Conservation (phyloP, 768 basidiomycete genomes). For the Suillus sp. region DNA sequence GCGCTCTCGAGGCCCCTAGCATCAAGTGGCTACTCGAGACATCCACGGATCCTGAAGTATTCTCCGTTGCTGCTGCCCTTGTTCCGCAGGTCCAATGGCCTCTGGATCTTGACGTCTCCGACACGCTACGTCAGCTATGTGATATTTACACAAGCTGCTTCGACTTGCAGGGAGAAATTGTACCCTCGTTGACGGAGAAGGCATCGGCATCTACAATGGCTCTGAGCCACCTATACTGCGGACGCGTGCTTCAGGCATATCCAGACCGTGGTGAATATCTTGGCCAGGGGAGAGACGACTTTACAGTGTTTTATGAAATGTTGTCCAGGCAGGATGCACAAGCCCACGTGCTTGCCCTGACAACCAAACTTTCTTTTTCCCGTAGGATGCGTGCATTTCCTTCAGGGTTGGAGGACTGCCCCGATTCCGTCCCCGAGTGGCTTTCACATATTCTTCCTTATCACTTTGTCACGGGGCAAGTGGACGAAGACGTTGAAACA, state of each 20-base stretch:
- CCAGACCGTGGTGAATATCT: not conserved
- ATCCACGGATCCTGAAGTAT: slow-evolving; percentile 21
- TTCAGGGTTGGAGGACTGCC: no score
- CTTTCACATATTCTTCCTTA: not conserved
- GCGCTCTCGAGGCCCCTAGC: not conserved
- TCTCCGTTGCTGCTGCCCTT: not conserved
- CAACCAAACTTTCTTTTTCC: no score
- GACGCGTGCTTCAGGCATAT: not conserved
- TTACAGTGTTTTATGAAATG: no score
- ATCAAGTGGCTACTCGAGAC: slow-evolving; percentile 25
- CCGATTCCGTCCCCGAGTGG: not conserved
- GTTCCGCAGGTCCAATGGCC: not conserved
- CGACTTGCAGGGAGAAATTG: not conserved
- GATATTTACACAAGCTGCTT: not conserved
- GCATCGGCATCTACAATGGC: not conserved
- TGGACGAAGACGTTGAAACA: not conserved
- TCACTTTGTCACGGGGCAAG: not conserved
- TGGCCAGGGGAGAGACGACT: not conserved
- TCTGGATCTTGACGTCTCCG: not conserved
- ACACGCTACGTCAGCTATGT: not conserved
- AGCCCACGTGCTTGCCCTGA: no score
- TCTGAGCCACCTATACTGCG: not conserved
- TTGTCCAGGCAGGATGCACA: no score
- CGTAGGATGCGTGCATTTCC: no score
- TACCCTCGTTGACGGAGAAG: not conserved